Evolutionary conservation across 495 filamentous ascomycete genomes (phyloP).

Genomic region (Aspergillus hancockii): DNA sequence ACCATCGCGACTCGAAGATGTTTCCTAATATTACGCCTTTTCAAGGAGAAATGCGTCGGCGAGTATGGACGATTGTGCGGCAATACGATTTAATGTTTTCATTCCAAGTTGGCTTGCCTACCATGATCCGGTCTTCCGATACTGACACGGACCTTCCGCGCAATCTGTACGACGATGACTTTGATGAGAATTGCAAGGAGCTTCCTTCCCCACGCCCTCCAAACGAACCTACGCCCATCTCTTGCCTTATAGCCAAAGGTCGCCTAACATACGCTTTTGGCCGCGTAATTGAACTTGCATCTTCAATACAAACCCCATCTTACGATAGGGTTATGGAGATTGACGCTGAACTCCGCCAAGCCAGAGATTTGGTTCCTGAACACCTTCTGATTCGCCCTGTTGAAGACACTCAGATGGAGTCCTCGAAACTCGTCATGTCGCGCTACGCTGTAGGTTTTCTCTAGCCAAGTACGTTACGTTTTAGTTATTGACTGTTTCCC

Average conservation of each 20-base stretch:
- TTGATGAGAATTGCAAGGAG: constrained; percentile 73
- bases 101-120: constrained; percentile 86
- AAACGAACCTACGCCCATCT: constrained; percentile 80
- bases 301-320: constrained; percentile 44
- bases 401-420: constrained; percentile 75
- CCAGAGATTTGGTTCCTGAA: constrained; percentile 69
- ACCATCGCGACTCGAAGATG: constrained; percentile 86
- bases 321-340: constrained; percentile 88
- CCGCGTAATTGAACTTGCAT: constrained; percentile 55
- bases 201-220: constrained; percentile 74
- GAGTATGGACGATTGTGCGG: constrained; percentile 84
- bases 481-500: constrained; percentile 16
- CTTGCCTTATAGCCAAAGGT: constrained; percentile 83
- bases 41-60: constrained; percentile 86
- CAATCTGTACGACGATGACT: constrained; percentile 94
- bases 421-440: constrained; percentile 79
- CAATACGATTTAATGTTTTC: constrained; percentile 85
- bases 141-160: constrained; percentile 83
- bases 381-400: constrained; percentile 75
- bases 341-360: constrained; percentile 74
- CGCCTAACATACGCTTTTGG: constrained; percentile 64
- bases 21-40: constrained; percentile 83
- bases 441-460: constrained; percentile 60
- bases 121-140: constrained; percentile 79
- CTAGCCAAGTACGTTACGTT: background rate